Evolutionary conservation across 176 grass and related monocot species (phyloP).

Genomic region (Musa beccarii): DNA sequence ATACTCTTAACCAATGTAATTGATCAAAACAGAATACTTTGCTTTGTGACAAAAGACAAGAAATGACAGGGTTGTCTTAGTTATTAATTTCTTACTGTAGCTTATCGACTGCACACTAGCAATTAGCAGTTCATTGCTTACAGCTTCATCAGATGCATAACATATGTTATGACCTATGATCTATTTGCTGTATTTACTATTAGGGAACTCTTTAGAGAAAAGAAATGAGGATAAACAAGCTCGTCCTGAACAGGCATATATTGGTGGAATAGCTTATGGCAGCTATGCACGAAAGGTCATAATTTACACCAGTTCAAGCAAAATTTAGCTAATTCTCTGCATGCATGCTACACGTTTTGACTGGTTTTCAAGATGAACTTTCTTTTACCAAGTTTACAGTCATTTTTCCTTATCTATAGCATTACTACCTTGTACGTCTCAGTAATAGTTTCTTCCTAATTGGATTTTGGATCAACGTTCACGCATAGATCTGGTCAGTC

Average conservation of each 20-base stretch:
- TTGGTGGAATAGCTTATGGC: slow-evolving; percentile 92
- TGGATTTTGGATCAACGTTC: too few relatives aligned
- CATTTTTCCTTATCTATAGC: too few relatives aligned
- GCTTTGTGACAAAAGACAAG: too few relatives aligned
- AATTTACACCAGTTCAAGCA: not conserved
- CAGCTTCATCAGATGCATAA: not conserved
- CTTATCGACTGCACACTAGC: too few relatives aligned
- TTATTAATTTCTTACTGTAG: not conserved
- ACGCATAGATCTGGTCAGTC: too few relatives aligned
- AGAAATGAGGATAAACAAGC: slow-evolving; percentile 8
- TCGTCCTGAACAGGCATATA: slow-evolving; percentile 34
- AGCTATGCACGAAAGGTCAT: slow-evolving; percentile 88
- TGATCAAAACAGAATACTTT: too few relatives aligned
- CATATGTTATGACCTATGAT: not conserved
- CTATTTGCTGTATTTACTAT: not conserved
- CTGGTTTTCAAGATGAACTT: too few relatives aligned
- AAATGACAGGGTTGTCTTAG: not conserved
- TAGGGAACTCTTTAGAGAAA: slow-evolving; percentile 16
- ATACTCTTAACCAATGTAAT: too few relatives aligned
- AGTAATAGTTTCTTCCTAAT: too few relatives aligned
- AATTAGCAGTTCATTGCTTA: not conserved
- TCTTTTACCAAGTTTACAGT: too few relatives aligned
- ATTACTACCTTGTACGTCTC: too few relatives aligned
- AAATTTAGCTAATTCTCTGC: not conserved
- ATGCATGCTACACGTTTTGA: too few relatives aligned